A percentile compares a stretch with the other conserved stretches of the same genome.
phyloP scores from a whole-genome alignment of 371 early-diverging fungal genomes.

The Mucor circinelloides region DNA sequence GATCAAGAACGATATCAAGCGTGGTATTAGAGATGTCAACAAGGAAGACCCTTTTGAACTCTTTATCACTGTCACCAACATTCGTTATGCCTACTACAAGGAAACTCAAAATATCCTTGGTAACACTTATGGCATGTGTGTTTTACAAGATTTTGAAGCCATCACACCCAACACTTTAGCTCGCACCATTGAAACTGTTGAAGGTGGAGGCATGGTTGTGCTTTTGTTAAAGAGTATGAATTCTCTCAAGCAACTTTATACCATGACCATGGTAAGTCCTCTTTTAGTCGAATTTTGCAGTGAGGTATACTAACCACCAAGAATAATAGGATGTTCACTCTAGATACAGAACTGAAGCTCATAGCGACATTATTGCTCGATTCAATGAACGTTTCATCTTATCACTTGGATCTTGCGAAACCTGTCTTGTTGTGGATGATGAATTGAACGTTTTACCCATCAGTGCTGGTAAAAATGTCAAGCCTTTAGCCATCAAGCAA shows the following conservation, averaged over 20 bases:
- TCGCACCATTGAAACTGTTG: constrained; percentile 98
- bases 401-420: constrained; percentile 89
- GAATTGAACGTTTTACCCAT: constrained; percentile 96
- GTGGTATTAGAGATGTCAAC: constrained; percentile 89
- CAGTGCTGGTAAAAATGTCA: constrained; percentile 88
- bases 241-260: constrained; percentile 95
- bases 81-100: constrained; percentile 98
- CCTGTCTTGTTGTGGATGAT: constrained; percentile 95
- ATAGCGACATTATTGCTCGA: constrained; percentile 92
- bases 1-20: constrained; percentile 89
- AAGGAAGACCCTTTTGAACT: constrained; percentile 96
- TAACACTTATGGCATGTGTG: constrained; percentile 98
- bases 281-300: no score
- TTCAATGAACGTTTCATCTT: constrained; percentile 98
- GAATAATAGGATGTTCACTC: constrained; percentile 82
- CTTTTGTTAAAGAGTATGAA: constrained; percentile 92
- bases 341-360: constrained; percentile 92
- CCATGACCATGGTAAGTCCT: constrained; percentile 88
- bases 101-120: constrained; percentile 99
- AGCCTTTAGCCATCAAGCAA: constrained; percentile 71
- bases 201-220: constrained; percentile 98
- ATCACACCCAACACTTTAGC: constrained; percentile 98
- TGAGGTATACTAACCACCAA: no score
- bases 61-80: constrained; percentile 93
- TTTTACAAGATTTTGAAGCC: constrained; percentile 99